phyloP scores from a whole-genome alignment of 73 alveolate species.

The Uronychia setigera region DNA sequence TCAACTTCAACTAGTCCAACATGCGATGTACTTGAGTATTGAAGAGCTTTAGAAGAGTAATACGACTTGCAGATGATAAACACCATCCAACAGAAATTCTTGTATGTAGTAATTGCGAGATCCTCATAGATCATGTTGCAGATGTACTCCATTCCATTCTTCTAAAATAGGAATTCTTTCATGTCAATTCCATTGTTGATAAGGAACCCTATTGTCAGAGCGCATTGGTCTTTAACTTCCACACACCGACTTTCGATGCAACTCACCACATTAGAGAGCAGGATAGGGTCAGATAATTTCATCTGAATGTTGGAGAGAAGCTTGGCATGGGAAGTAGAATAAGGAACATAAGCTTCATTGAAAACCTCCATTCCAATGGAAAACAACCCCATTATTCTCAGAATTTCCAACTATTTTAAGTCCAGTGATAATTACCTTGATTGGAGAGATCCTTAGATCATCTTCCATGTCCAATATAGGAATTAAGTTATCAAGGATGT shows the following conservation, averaged over 20 bases:
- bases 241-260: slow-evolving; percentile 1
- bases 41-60: neutral
- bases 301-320: neutral
- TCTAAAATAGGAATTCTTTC: neutral
- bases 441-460: neutral
- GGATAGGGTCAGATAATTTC: neutral
- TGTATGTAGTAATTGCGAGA: neutral
- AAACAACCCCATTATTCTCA: neutral
- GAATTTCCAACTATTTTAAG: neutral
- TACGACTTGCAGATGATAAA: neutral
- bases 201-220: neutral
- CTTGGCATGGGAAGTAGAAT: neutral
- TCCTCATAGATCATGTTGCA: neutral
- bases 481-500: neutral
- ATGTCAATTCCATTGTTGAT: neutral
- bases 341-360: neutral
- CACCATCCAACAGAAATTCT: neutral
- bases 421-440: neutral
- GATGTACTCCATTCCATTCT: neutral
- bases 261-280: neutral
- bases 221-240: neutral
- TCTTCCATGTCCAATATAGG: neutral
- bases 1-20: too few species aligned
- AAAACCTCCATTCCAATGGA: neutral
- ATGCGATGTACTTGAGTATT: too few species aligned